phyloP scores from a whole-genome alignment of 768 basidiomycete genomes.

The Collybiopsis confluens region DNA sequence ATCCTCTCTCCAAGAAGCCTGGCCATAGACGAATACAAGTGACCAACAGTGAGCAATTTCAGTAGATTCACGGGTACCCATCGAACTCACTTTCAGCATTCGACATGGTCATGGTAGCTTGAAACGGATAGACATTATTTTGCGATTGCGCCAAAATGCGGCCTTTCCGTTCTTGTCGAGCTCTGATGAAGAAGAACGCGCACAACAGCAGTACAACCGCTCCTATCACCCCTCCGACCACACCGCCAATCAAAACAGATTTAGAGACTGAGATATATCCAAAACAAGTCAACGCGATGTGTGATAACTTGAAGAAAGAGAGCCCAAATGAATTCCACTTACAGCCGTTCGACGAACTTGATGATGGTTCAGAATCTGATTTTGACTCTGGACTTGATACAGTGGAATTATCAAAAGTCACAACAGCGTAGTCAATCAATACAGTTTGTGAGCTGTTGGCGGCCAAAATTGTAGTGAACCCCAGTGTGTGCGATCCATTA shows the following conservation, averaged over 20 bases:
- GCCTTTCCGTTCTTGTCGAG: background rate
- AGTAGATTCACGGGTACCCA: too few species aligned
- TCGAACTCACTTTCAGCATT: too few species aligned
- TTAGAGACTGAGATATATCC: background rate
- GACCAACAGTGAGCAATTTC: too few species aligned
- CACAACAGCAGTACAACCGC: background rate
- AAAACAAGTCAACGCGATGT: background rate
- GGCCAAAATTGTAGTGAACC: background rate
- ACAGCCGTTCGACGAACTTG: too few species aligned
- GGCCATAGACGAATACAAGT: too few species aligned
- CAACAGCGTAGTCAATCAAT: conserved; percentile 1
- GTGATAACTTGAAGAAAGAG: background rate
- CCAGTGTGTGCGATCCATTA: background rate
- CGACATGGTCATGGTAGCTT: too few species aligned
- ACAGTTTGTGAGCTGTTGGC: background rate
- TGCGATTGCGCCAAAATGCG: background rate
- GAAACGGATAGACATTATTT: background rate
- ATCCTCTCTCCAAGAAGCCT: too few species aligned
- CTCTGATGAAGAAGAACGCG: background rate
- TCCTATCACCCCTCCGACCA: background rate
- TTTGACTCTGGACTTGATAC: background rate
- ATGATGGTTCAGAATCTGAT: background rate
- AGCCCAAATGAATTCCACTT: too few species aligned
- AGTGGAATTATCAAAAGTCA: background rate
- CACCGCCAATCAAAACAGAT: background rate